Conservation (phyloP, 108 stramenopile genomes). For the Skeletonema grethae region DNA sequence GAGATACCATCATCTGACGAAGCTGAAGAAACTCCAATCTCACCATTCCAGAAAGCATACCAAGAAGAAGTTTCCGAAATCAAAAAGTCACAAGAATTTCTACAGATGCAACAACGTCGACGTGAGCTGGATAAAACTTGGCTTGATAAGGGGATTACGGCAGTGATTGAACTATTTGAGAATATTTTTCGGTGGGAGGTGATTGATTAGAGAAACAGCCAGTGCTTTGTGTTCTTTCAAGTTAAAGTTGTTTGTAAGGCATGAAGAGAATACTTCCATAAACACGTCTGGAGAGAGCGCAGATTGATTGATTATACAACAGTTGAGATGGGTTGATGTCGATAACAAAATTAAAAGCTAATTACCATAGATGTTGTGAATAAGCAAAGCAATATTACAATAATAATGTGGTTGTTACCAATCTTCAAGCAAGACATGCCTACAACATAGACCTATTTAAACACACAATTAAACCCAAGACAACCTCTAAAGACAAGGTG, state of each 20-base stretch:
- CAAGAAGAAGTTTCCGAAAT: slow-evolving; percentile 30
- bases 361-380: too few species aligned
- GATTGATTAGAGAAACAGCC: slow-evolving; percentile 34
- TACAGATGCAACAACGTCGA: slow-evolving; percentile 36
- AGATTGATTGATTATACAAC: too few species aligned
- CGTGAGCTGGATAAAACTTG: slow-evolving; percentile 45
- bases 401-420: background rate
- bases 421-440: background rate
- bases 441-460: background rate
- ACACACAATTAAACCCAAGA: background rate
- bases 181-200: slow-evolving; percentile 49
- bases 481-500: background rate
- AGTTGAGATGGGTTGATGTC: background rate
- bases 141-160: slow-evolving; percentile 45
- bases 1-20: background rate
- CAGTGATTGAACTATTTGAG: slow-evolving; percentile 44
- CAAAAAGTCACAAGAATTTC: slow-evolving; percentile 32
- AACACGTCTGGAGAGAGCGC: too few species aligned
- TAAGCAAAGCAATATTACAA: too few species aligned
- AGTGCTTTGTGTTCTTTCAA: too few species aligned
- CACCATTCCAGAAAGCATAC: background rate
- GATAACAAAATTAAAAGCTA: background rate
- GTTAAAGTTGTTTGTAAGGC: too few species aligned
- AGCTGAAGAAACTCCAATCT: background rate
- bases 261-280: too few species aligned